Base-by-base conservation (phyloP, 768 basidiomycete species). In the Rhodotorula diobovata region DNA sequence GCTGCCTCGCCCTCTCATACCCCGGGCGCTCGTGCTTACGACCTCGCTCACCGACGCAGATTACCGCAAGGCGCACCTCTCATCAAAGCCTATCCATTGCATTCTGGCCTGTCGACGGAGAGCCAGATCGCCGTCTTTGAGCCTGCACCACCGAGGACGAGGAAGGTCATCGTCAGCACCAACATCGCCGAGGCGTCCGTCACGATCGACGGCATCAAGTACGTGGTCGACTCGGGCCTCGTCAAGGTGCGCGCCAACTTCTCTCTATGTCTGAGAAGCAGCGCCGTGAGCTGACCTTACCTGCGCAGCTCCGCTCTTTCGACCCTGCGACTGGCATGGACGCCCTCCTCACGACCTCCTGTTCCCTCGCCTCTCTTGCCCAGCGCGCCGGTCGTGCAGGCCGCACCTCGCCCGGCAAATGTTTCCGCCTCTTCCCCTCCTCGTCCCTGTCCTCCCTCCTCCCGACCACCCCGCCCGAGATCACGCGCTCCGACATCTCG, bases 171-270 rank as follows among this genome's bases (percentile, higher is more conserved):
- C 62, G 85, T 96, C 39, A 85, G 91, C 8, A 99, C 96, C 0
- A 99, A 99, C 79, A 94, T 98, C 60, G 96, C 96, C 25, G 96
- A 99, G 81, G 94, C 96, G 25, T 93, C 91, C 78, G 90, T 99
- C 34, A 99, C 96, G 1, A 97, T 99, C 67, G 92, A 97, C 53
- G 93, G 94, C 7, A 88, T 98, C 71, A 89, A 89, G 74, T 98
- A 88, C 77, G 94, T 99, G 23, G 85, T 98, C 7, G 96, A 99
- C 77, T 88, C 87, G 68, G 96, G 96, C 25, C 93, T 93, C 77
- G 94, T 96, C 73, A 99, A 99, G 86, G 93, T 91, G 75, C 32
- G 81, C n/a, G n/a, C n/a, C n/a, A n/a, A n/a, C n/a, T n/a, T 73
- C 25, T 43, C 35, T 34, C 21, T 9, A 18, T 16, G 2, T 39